phyloP scores from a whole-genome alignment of 768 basidiomycete genomes.

The Mycena haematopus region DNA sequence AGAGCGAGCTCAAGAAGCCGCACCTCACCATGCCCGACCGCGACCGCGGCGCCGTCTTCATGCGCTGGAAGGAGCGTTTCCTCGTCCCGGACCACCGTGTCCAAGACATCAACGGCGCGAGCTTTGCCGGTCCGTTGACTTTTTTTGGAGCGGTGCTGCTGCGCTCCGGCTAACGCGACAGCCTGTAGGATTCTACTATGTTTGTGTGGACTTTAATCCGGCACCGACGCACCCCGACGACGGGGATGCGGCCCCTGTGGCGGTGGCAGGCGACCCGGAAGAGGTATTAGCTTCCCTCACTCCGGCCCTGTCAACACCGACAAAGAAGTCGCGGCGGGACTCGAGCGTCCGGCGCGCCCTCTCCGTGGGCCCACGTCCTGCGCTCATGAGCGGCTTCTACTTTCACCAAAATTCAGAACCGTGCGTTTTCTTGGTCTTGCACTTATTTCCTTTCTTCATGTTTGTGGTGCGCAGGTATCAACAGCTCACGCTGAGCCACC shows the following conservation, averaged over 20 bases:
- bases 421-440: slow-evolving; percentile 53
- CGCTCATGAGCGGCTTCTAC: slow-evolving; percentile 90
- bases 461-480: slow-evolving; percentile 68
- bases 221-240: slow-evolving; percentile 42
- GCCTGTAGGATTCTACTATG: slow-evolving; percentile 87
- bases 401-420: slow-evolving; percentile 94
- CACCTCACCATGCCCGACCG: slow-evolving; percentile 79
- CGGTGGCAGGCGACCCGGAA: slow-evolving; percentile 29
- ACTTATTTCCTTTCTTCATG: slow-evolving; percentile 10
- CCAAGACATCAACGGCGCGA: slow-evolving; percentile 92
- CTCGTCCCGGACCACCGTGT: slow-evolving; percentile 94
- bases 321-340: slow-evolving; percentile 48
- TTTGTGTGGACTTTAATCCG: slow-evolving; percentile 92
- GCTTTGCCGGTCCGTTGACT: slow-evolving; percentile 80
- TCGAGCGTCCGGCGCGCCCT: slow-evolving; percentile 58
- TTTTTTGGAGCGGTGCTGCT: background rate
- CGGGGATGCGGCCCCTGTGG: slow-evolving; percentile 12
- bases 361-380: slow-evolving; percentile 56
- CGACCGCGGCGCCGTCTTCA: slow-evolving; percentile 85
- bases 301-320: slow-evolving; percentile 33
- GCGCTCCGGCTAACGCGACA: background rate
- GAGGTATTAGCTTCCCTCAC: slow-evolving; percentile 31
- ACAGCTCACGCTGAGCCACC: slow-evolving; percentile 82
- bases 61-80: slow-evolving; percentile 97
- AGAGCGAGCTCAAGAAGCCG: slow-evolving; percentile 79